Evolutionary conservation across 2,329 filamentous ascomycete species (phyloP).

Genomic region (Penicillium verrucosum): DNA sequence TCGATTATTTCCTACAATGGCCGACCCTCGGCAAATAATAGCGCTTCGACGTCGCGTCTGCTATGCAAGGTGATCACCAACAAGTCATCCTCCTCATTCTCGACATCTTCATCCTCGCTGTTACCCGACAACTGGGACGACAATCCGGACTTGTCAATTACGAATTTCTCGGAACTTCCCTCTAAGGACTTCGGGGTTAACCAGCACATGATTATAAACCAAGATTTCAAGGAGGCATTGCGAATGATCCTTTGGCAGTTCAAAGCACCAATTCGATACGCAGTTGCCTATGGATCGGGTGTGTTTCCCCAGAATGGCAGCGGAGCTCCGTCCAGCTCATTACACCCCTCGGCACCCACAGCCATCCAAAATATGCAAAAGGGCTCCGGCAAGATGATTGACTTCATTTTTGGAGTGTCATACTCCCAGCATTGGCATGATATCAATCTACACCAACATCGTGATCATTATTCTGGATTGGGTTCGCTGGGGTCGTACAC

Average conservation of each 20-base stretch:
- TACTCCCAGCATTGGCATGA: slow-evolving; percentile 97
- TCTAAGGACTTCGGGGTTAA: slow-evolving; percentile 85
- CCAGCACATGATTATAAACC: slow-evolving; percentile 92
- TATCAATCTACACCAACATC: slow-evolving; percentile 82
- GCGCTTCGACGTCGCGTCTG: slow-evolving; percentile 17
- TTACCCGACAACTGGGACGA: slow-evolving; percentile 66
- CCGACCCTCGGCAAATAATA: slow-evolving; percentile 12
- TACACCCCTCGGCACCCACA: slow-evolving; percentile 75
- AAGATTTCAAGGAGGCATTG: slow-evolving; percentile 89
- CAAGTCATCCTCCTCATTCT: slow-evolving; percentile 29
- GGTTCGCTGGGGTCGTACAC: slow-evolving; percentile 79
- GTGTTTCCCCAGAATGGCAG: slow-evolving; percentile 77
- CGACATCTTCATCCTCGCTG: slow-evolving; percentile 31
- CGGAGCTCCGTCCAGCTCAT: slow-evolving; percentile 39
- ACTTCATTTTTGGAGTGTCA: slow-evolving; percentile 95
- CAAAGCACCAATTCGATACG: slow-evolving; percentile 87
- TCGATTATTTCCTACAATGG: slow-evolving; percentile 21
- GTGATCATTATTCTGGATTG: slow-evolving; percentile 86
- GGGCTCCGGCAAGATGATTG: slow-evolving; percentile 91
- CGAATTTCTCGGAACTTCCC: slow-evolving; percentile 71
- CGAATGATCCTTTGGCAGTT: slow-evolving; percentile 88
- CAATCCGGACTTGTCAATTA: slow-evolving; percentile 67
- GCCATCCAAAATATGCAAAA: slow-evolving; percentile 82
- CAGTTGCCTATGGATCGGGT: slow-evolving; percentile 94
- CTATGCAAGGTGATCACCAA: slow-evolving; percentile 17